Base-by-base conservation (phyloP, 2,329 filamentous ascomycete genomes). In the Emericellopsis atlantica region DNA sequence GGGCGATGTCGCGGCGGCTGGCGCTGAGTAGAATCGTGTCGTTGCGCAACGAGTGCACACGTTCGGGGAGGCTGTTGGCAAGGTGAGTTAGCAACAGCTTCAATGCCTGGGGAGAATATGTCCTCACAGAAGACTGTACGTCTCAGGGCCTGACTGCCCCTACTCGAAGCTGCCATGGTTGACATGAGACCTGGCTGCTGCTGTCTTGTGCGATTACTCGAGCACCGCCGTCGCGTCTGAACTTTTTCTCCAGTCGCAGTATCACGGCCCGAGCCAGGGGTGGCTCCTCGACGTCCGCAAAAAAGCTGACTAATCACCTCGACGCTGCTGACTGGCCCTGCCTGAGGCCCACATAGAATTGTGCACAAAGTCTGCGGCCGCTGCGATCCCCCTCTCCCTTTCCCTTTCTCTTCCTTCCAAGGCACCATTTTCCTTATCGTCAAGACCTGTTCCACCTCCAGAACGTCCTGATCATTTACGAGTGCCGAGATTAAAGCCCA, bases 351-450 rank as follows among this genome's bases (percentile, higher is more conserved):
- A 15, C 32, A 6, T 14, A 8, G n/a, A 12, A 15, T 16, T 6
- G n/a, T 29, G 16, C 12, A 21, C n/a, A 29, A 21, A 14, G 23
- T n/a, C 18, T 33, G 9, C 51, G 51, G 52, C 43, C 40, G 23
- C 41, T 42, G 45, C 45, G 51, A 21, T 21, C 18, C 18, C 18
- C 18, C 18, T 38, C 51, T 58, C 49, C 63, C 52, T 63, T 54
- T 47, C 50, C 48, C 51, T 53, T 49, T 45, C 54, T 54, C 56
- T 51, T 60, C 59, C 62, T 49, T 50, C 61, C 67, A 73, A 70
- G 82, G 82, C 84, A 83, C 76, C 67, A 74, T 76, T 79, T 40
- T 81, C 87, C 89, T 95, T 95, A 95, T 95, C 89, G 76, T 89
- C 86, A 88, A 79, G 76, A 80, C 70, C 74, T 70, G 70, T 70